Conservation (phyloP, 257 asterid species). For the Jacaranda copaia region DNA sequence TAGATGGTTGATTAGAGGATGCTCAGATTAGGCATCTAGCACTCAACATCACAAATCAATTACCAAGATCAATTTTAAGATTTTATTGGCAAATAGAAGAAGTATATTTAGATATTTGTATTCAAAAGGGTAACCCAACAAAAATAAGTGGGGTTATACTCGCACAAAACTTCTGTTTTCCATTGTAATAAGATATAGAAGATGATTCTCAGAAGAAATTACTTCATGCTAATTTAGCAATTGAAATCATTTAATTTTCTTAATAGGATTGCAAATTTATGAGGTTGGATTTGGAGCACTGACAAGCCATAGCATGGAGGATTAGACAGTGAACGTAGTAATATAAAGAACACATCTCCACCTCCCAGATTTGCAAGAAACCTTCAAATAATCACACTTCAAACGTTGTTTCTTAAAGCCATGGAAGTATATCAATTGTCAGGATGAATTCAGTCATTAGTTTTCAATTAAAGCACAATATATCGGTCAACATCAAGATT, state of each 20-base stretch:
- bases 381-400: too few relatives aligned
- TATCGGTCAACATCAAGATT: slow-evolving; percentile 2
- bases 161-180: too few relatives aligned
- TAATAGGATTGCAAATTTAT: not conserved
- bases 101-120: not conserved
- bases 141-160: too few relatives aligned
- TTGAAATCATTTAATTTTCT: not conserved
- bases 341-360: not conserved
- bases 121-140: not conserved
- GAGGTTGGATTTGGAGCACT: not conserved
- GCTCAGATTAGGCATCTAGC: not conserved
- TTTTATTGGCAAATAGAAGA: not conserved
- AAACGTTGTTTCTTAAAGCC: not conserved
- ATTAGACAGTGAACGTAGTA: not conserved
- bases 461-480: not conserved
- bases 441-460: slow-evolving; percentile 16
- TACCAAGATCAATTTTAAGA: not conserved
- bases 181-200: too few relatives aligned
- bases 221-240: not conserved
- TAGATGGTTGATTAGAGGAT: not conserved
- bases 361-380: slow-evolving; percentile 1
- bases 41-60: not conserved
- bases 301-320: not conserved
- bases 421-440: slow-evolving; percentile 3
- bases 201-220: too few relatives aligned